These are phyloP conservation scores for Albugo laibachii DNA, from an alignment of 352 stramenopile genomes.

Conservation along the genomic window DNA sequence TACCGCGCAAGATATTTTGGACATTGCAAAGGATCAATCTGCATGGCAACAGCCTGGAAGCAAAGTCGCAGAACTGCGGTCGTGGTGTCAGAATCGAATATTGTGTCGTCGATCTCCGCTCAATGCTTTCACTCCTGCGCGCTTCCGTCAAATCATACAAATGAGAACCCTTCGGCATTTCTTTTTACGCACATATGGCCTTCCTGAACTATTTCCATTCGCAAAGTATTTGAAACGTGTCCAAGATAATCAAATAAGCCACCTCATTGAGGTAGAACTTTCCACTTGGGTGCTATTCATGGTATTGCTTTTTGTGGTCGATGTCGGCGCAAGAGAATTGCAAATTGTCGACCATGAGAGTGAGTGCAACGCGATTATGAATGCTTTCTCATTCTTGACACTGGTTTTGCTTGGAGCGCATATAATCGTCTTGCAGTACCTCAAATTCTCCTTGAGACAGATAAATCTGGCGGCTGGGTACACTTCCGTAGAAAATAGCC, in stretches of 20 bases:
- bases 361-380: conserved; percentile 15
- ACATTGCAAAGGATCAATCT: conserved; percentile 3
- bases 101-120: not conserved
- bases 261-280: conserved; percentile 61
- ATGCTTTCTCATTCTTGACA: conserved; percentile 18
- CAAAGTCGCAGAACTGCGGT: not conserved
- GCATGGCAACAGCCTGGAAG: not conserved
- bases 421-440: conserved; percentile 17
- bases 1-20: conserved; percentile 17
- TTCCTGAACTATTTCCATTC: conserved; percentile 34
- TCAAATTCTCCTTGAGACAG: conserved; percentile 12
- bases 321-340: conserved; percentile 6
- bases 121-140: not conserved
- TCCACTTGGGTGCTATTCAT: conserved; percentile 42
- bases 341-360: conserved; percentile 3
- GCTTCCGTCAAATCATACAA: conserved; percentile 11
- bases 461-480: conserved; percentile 15
- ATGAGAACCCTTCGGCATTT: conserved; percentile 21
- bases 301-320: conserved; percentile 20
- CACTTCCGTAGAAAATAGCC: conserved; percentile 3
- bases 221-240: conserved; percentile 53
- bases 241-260: conserved; percentile 55
- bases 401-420: conserved; percentile 19
- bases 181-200: conserved; percentile 19
- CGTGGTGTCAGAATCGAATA: not conserved